Evolutionary conservation across 2,329 filamentous ascomycete species (phyloP).

Genomic region (Pestalotiopsis sp.): DNA sequence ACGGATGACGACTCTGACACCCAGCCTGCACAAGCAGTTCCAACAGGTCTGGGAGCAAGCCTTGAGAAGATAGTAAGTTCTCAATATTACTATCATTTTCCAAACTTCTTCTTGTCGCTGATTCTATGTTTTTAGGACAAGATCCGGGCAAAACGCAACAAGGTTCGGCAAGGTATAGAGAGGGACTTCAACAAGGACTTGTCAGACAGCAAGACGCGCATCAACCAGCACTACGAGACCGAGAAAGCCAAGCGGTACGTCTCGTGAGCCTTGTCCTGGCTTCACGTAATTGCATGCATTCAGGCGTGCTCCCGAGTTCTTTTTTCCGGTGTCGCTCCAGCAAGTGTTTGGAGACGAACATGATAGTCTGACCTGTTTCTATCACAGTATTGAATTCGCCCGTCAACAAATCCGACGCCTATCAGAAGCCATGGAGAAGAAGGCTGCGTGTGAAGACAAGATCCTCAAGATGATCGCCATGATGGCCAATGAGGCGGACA

Average conservation of each 20-base stretch:
- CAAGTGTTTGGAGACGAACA: neutral
- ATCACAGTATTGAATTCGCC: constrained; percentile 3
- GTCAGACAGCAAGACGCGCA: neutral
- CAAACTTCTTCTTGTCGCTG: too few relatives aligned
- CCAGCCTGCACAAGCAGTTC: neutral
- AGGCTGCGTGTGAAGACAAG: constrained; percentile 10
- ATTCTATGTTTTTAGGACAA: neutral
- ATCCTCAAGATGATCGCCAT: constrained; percentile 7
- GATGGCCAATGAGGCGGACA: neutral
- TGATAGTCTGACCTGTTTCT: neutral
- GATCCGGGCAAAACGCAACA: neutral
- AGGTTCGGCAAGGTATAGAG: neutral
- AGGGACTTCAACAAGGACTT: constrained; percentile 3
- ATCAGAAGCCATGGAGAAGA: constrained; percentile 14
- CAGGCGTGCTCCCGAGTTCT: too few relatives aligned
- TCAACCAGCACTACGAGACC: constrained; percentile 5
- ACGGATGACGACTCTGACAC: constrained; percentile 1
- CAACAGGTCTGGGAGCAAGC: neutral
- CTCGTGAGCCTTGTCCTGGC: neutral
- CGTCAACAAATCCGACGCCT: constrained; percentile 7
- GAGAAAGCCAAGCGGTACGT: constrained; percentile 11
- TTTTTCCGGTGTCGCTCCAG: neutral
- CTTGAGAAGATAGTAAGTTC: neutral
- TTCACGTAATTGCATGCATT: neutral
- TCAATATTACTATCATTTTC: neutral